phyloP scores from a whole-genome alignment of 495 filamentous ascomycete species.

The Xylaria intraflava region DNA sequence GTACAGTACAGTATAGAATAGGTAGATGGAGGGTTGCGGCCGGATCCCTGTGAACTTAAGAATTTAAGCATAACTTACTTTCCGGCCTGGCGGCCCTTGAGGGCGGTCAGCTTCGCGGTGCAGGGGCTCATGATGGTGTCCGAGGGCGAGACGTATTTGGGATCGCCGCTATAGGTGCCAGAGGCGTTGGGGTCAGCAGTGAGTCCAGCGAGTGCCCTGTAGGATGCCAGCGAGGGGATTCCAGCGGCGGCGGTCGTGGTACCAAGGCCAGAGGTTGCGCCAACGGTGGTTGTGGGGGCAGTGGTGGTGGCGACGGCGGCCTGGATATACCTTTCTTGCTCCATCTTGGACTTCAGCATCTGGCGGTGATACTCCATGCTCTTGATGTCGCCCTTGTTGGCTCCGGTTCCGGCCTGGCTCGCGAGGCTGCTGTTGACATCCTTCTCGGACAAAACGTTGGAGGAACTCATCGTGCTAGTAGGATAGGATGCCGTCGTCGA shows the following conservation, averaged over 20 bases:
- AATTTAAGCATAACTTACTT: constrained; percentile 46
- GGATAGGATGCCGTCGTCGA: background rate
- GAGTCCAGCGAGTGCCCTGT: constrained; percentile 7
- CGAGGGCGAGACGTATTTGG: constrained; percentile 80
- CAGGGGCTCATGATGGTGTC: constrained; percentile 90
- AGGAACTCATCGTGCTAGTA: constrained; percentile 20
- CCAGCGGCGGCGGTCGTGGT: constrained; percentile 6
- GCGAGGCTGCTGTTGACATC: constrained; percentile 50
- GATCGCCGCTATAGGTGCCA: constrained; percentile 35
- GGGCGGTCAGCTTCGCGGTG: constrained; percentile 79
- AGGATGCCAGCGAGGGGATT: constrained; percentile 5
- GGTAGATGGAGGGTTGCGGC: background rate
- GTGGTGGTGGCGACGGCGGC: constrained; percentile 4
- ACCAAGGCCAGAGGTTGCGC: background rate
- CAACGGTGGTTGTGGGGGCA: background rate
- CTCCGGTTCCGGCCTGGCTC: constrained; percentile 20
- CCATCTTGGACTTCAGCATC: constrained; percentile 64
- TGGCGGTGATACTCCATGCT: constrained; percentile 77
- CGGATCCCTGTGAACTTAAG: background rate
- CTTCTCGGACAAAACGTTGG: constrained; percentile 48
- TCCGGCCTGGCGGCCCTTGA: constrained; percentile 73
- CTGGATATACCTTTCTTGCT: constrained; percentile 56
- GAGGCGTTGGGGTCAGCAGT: constrained; percentile 15
- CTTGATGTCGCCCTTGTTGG: constrained; percentile 43
- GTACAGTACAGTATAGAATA: background rate